Percentiles rank a stretch among this genome's conserved stretches.
Conservation (phyloP, 2,329 filamentous ascomycete species). For the Penicillium frequentans region DNA sequence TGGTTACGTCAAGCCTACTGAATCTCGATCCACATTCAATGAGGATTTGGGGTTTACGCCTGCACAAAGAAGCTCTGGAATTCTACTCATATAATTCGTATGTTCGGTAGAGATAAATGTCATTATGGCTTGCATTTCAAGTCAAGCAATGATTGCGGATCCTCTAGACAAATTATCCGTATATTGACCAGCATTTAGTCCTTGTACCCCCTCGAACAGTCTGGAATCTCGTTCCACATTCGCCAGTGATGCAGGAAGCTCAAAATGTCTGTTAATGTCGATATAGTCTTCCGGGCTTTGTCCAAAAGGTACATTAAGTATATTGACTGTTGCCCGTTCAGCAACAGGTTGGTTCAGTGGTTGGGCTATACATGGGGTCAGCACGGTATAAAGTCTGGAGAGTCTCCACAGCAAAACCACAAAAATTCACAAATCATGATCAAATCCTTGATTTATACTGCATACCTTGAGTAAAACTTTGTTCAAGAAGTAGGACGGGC, state of each 20-base stretch:
- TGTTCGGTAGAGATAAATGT: not conserved
- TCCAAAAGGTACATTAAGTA: constrained; percentile 14
- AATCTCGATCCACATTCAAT: not conserved
- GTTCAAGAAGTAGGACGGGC: constrained; percentile 7
- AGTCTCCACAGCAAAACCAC: not conserved
- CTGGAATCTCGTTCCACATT: not conserved
- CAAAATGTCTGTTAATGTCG: constrained; percentile 20
- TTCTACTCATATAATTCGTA: no score
- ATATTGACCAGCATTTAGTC: not conserved
- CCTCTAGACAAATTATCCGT: not conserved
- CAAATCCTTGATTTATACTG: not conserved
- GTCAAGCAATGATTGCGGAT: constrained; percentile 5
- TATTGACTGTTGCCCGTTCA: constrained; percentile 20
- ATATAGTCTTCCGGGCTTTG: constrained; percentile 6
- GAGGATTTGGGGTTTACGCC: no score
- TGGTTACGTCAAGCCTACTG: no score
- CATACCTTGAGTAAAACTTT: constrained; percentile 9
- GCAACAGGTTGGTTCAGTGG: constrained; percentile 1
- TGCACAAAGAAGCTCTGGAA: no score
- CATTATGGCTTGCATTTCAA: not conserved
- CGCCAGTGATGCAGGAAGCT: constrained; percentile 15
- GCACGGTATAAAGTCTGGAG: not conserved
- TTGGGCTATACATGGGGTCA: constrained; percentile 1
- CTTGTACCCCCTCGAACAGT: not conserved
- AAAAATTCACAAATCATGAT: not conserved